A percentile compares a stretch with the other conserved stretches of the same genome.
phyloP scores from a whole-genome alignment of 768 basidiomycete species.

The Tylopilus sp. region DNA sequence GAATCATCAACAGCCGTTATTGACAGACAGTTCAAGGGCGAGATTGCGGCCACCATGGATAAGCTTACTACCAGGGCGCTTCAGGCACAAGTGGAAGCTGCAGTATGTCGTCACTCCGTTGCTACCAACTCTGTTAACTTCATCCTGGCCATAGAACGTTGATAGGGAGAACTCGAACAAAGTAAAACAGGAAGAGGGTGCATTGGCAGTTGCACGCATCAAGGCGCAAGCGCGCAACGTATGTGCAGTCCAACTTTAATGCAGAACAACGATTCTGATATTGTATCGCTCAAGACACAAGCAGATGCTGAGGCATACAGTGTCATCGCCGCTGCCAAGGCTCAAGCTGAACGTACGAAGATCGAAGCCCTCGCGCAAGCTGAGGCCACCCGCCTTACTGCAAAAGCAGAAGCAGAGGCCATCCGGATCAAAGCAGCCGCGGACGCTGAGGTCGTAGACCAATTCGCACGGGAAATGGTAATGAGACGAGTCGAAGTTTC shows the following conservation, averaged over 20 bases:
- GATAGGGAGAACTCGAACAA: constrained; percentile 86
- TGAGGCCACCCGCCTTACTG: constrained; percentile 70
- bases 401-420: constrained; percentile 72
- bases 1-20: constrained; percentile 60
- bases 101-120: constrained; percentile 41
- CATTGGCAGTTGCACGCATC: constrained; percentile 72
- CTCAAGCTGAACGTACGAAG: constrained; percentile 58
- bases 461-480: constrained; percentile 76
- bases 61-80: constrained; percentile 80
- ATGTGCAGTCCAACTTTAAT: constrained; percentile 6
- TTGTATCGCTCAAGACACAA: constrained; percentile 41
- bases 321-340: constrained; percentile 70
- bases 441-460: constrained; percentile 56
- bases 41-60: constrained; percentile 83
- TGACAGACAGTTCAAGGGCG: constrained; percentile 85
- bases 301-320: constrained; percentile 77
- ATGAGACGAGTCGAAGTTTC: constrained; percentile 61
- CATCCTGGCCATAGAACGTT: constrained; percentile 52
- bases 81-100: constrained; percentile 85
- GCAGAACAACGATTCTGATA: constrained; percentile 6
- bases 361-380: constrained; percentile 79
- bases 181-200: constrained; percentile 81
- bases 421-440: constrained; percentile 61
- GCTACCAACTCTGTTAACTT: neutral
- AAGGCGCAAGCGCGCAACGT: constrained; percentile 62